Percentiles rank a stretch among this genome's conserved stretches.
Conservation (phyloP, 805 yeast genomes). For the Debaryomyces maramus region DNA sequence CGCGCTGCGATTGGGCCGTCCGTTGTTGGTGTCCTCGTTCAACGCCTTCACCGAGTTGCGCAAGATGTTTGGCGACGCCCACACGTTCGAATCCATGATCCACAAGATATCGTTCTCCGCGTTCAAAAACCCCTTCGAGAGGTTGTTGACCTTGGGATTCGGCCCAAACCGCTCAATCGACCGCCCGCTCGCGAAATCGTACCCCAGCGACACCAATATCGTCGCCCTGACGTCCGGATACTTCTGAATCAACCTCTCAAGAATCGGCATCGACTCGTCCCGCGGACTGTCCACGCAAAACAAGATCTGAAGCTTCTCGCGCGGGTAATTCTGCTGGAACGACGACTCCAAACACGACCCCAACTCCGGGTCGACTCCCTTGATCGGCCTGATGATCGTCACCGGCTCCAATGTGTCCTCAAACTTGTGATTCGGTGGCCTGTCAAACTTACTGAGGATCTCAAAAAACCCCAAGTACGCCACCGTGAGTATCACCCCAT, state of each 20-base stretch:
- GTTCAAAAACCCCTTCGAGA: conserved; percentile 71
- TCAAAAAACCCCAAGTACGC: conserved; percentile 43
- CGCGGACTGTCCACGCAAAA: conserved; percentile 67
- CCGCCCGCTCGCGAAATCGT: conserved; percentile 9
- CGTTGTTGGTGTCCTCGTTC: conserved; percentile 53
- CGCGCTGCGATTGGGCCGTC: conserved; percentile 26
- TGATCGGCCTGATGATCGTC: conserved; percentile 76
- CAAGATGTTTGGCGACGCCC: conserved; percentile 67
- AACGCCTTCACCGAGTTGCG: conserved; percentile 59
- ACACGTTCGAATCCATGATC: conserved; percentile 85
- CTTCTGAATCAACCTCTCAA: conserved; percentile 46
- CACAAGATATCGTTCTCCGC: conserved; percentile 77
- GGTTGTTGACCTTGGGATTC: conserved; percentile 84
- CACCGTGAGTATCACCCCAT: conserved; percentile 33
- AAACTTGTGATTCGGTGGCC: conserved; percentile 9
- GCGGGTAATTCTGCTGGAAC: conserved; percentile 67
- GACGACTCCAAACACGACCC: conserved; percentile 66
- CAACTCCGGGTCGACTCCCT: conserved; percentile 80
- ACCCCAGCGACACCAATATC: conserved; percentile 44
- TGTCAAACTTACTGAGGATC: conserved; percentile 31
- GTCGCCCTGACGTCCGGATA: conserved; percentile 60
- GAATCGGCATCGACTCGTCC: conserved; percentile 68
- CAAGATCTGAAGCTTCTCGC: conserved; percentile 58
- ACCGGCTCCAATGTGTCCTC: conserved; percentile 43
- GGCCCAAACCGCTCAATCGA: conserved; percentile 64